Evolutionary conservation across 371 early-diverging fungal genomes (phyloP), one percentile per base, ranked within the genome.

Genomic region (Lichtheimia ornata): DNA sequence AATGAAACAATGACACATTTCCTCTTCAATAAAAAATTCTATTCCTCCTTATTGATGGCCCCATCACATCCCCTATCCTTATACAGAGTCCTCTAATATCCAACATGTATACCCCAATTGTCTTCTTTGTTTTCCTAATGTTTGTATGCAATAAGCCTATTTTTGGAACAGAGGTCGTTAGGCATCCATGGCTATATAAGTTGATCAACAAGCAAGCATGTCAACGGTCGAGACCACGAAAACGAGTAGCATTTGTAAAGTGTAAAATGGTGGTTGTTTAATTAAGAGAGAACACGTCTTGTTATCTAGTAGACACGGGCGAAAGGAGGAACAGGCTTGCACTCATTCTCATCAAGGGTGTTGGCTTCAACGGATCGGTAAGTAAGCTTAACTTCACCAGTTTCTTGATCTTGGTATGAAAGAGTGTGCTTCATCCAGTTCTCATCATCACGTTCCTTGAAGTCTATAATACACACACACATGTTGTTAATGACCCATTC

Each of bases 361-460:
- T 76, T 81, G 65, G 64, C 74, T 20, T 83, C 82, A 59, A 97
- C 97, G 15, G 71, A 71, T 63, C 98, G 90, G 85, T 98, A 97
- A 56, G 76, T 78, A 51, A 98, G 81, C 66, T 76, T 86, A 47
- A 94, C 89, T 50, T 88, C 82, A 56, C 90, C 89, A 41, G 91
- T 88, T 61, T 90, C 81, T 64, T 89, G 91, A 73, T 93, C 82
- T 83, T 95, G 92, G 87, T 90, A 95, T 52, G 97, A 94, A 50
- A 98, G 84, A 45, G 97, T 96, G 85, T 98, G 98, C 89, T 97
- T 97, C 96, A 96, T 95, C 97, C 97, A 98, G 72, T 94, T 85
- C 62, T 79, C 70, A 71, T 95, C 96, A 73, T 94, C 87, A 65
- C 95, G 90, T 13, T 70, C 75, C 50, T 82, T 73, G 77, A 64